Percentiles rank a stretch among this genome's conserved stretches.
Evolutionary conservation across 2,329 filamentous ascomycete genomes (phyloP).

Genomic region (Alternaria rosae): DNA sequence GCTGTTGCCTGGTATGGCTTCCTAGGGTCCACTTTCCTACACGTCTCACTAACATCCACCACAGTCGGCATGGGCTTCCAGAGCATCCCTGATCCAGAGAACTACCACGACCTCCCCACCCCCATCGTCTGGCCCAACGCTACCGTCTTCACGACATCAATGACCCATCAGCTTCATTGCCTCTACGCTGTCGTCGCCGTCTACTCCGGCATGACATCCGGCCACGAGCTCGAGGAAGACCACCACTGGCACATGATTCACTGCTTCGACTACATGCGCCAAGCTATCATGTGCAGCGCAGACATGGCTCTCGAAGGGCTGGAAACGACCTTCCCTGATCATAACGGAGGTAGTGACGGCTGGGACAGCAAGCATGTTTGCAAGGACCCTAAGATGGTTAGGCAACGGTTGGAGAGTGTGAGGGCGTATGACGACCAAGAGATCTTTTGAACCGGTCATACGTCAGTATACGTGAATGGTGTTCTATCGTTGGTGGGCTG

Average conservation of each 20-base stretch:
- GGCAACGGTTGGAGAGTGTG: slow-evolving; percentile 33
- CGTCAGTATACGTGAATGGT: too few relatives aligned
- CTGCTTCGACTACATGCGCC: slow-evolving; percentile 48
- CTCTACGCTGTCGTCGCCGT: slow-evolving; percentile 44
- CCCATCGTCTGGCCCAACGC: slow-evolving; percentile 44
- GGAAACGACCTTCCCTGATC: slow-evolving; percentile 46
- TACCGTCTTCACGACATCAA: slow-evolving; percentile 45
- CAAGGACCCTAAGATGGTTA: slow-evolving; percentile 24
- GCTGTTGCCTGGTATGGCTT: slow-evolving; percentile 30
- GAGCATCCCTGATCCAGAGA: slow-evolving; percentile 33
- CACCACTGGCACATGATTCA: slow-evolving; percentile 51
- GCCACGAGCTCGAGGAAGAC: slow-evolving; percentile 38
- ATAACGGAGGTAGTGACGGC: slow-evolving; percentile 47
- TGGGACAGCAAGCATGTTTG: slow-evolving; percentile 47
- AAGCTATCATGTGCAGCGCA: slow-evolving; percentile 44
- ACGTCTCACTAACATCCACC: background rate
- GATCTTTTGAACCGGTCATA: slow-evolving; percentile 29
- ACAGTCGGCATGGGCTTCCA: slow-evolving; percentile 47
- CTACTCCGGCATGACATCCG: slow-evolving; percentile 38
- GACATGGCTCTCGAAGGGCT: slow-evolving; percentile 43
- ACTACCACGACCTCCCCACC: slow-evolving; percentile 44
- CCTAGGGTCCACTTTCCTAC: too few relatives aligned
- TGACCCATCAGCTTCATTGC: slow-evolving; percentile 48
- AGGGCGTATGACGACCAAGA: slow-evolving; percentile 46
- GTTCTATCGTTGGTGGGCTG: accelerated